phyloP scores from a whole-genome alignment of 2,329 filamentous ascomycete genomes.

The Cercospora berteroae region DNA sequence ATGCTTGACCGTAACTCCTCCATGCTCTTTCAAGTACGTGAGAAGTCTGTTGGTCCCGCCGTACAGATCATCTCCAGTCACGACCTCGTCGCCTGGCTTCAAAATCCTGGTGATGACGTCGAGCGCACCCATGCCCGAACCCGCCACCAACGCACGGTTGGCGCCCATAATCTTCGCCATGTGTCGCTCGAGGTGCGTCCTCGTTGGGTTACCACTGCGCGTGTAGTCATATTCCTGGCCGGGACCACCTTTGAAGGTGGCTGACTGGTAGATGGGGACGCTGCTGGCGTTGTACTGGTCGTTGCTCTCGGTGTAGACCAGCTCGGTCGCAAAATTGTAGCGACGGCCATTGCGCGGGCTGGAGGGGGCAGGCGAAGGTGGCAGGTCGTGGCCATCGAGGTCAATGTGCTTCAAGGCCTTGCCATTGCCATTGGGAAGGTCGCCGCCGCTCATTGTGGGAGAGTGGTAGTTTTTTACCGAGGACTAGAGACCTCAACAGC shows the following conservation, averaged over 20 bases:
- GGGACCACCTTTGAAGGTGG: slow-evolving; percentile 90
- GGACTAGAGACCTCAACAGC: slow-evolving; percentile 36
- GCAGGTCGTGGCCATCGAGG: slow-evolving; percentile 78
- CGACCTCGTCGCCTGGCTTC: slow-evolving; percentile 90
- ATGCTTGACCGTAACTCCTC: slow-evolving; percentile 90
- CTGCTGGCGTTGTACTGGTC: slow-evolving; percentile 98
- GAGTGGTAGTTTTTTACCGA: slow-evolving; percentile 34
- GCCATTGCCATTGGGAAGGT: slow-evolving; percentile 37
- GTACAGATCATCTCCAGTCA: slow-evolving; percentile 95
- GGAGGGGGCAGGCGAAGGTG: slow-evolving; percentile 88
- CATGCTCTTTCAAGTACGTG: slow-evolving; percentile 84
- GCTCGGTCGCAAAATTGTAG: slow-evolving; percentile 91
- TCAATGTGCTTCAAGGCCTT: slow-evolving; percentile 59
- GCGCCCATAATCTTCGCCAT: slow-evolving; percentile 99
- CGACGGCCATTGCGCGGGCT: slow-evolving; percentile 81
- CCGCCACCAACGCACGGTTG: slow-evolving; percentile 83
- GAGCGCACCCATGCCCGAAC: slow-evolving; percentile 94
- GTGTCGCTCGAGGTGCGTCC: slow-evolving; percentile 93
- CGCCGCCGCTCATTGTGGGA: slow-evolving; percentile 30
- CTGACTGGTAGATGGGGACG: slow-evolving; percentile 94
- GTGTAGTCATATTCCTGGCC: slow-evolving; percentile 96
- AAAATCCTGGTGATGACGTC: slow-evolving; percentile 93
- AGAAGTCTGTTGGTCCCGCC: slow-evolving; percentile 91
- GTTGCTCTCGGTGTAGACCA: slow-evolving; percentile 92
- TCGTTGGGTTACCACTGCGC: slow-evolving; percentile 92